Percentiles rank a stretch among this genome's conserved stretches.
Evolutionary conservation across 2,329 filamentous ascomycete species (phyloP).

Genomic region (Aspergillus phoenicis): DNA sequence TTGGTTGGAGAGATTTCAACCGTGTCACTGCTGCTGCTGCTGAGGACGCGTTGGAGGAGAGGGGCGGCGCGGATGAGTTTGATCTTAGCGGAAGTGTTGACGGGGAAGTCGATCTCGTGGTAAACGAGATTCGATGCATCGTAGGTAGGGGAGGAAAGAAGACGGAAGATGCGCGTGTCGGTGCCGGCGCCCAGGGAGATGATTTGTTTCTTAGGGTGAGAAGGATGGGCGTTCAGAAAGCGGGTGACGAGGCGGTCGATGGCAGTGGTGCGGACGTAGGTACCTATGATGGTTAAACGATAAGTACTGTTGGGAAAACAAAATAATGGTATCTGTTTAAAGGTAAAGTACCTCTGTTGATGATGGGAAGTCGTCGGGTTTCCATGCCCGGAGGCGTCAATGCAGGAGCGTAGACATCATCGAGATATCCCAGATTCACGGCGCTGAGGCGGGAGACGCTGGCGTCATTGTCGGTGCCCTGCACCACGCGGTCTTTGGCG

Average conservation of each 20-base stretch:
- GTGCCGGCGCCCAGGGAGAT: conserved; percentile 92
- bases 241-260: conserved; percentile 74
- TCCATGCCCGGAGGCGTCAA: conserved; percentile 60
- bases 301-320: background rate
- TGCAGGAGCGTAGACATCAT: conserved; percentile 74
- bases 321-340: background rate
- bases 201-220: conserved; percentile 63
- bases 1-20: conserved; percentile 39
- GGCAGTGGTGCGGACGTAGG: conserved; percentile 84
- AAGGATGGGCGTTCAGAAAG: conserved; percentile 60
- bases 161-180: conserved; percentile 82
- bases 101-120: conserved; percentile 88
- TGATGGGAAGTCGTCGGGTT: conserved; percentile 77
- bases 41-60: conserved; percentile 34
- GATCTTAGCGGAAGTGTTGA: conserved; percentile 71
- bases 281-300: conserved; percentile 59
- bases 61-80: conserved; percentile 39
- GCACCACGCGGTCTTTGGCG: conserved; percentile 72
- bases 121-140: conserved; percentile 62
- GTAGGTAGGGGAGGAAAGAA: conserved; percentile 56
- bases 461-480: conserved; percentile 89
- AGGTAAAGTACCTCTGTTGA: conserved; percentile 73
- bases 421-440: conserved; percentile 79
- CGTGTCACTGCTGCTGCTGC: conserved; percentile 32
- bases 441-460: conserved; percentile 86